Evolutionary conservation across 179 eudicot species (phyloP), one percentile per base, ranked within the genome.

Genomic region (Carnegiea gigantea): DNA sequence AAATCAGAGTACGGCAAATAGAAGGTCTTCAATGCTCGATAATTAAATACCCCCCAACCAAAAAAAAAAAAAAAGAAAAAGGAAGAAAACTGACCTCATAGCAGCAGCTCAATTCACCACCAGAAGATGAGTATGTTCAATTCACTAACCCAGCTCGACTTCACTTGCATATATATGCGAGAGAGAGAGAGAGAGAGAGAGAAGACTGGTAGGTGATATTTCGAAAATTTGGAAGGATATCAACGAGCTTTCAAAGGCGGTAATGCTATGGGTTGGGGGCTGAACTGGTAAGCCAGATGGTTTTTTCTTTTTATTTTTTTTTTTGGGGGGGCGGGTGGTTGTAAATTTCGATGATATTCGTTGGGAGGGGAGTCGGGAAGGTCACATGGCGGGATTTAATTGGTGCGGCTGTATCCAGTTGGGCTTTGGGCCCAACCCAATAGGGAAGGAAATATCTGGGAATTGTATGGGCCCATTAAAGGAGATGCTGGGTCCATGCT

Each of bases 241-340:
- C 72, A 67, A 67, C 72, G 38, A 67, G 40, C 72, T 67, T 67
- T 67, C 72, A 67, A 28, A 67, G 72, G 72, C 7, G 72, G 20
- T 62, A 24, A 24, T 10, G 68, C 62, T 18, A 15, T 18, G 62
- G 62, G 1, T 2, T 57, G 17, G 70, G 70, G 70, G 33, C 26
- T 65, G 70, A 23, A 10, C 14, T 9, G 30, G 57, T 23, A 24
- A 24, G 33, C 26, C 1, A n/a, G 68, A 30, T 28, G 1, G 2
- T 67, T 12, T 67, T 18, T 28, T 26, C 8, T 26, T 67, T 67
- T 26, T 1, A 33, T 30, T 10, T 28, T 26, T 26, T 3, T 57
- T 57, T 1, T 28, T 28, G 30, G 30, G 30, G 30, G 30, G 30
- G 30, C 0, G 30, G 30, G 30, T 1, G 30, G 28, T 28, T 67